phyloP scores from a whole-genome alignment of 331 rosid genomes.

The Quercus phellos region DNA sequence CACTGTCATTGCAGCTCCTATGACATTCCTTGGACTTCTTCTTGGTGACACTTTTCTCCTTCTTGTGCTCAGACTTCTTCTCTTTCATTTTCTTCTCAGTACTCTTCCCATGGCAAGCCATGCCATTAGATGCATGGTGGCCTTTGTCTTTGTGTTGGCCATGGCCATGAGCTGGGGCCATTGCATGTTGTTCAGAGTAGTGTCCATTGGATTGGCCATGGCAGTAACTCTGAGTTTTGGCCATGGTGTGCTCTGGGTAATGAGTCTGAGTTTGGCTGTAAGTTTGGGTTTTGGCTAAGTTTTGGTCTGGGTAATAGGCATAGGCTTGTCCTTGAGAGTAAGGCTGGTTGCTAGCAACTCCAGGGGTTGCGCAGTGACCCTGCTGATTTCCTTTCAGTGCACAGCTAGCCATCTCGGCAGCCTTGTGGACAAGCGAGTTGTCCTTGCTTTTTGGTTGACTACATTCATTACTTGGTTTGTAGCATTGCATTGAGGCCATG shows the following conservation, averaged over 20 bases:
- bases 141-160: neutral
- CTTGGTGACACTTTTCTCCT: neutral
- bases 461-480: neutral
- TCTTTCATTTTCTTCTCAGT: neutral
- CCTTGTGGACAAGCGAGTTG: slow-evolving; percentile 3
- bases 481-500: slow-evolving; percentile 7
- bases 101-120: neutral
- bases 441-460: neutral
- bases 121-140: neutral
- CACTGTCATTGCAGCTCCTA: neutral
- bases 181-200: neutral
- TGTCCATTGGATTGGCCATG: neutral
- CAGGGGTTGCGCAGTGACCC: neutral
- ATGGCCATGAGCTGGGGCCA: neutral
- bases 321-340: neutral
- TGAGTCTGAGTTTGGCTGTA: neutral
- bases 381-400: neutral
- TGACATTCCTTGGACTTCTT: neutral
- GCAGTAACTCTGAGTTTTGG: neutral
- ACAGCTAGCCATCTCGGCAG: neutral
- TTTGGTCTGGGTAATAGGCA: neutral
- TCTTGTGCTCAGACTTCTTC: neutral
- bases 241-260: neutral
- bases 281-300: neutral
- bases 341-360: neutral